These are phyloP conservation scores for Rubus idaeus DNA, from an alignment of 306 rosid species.

Conservation along the genomic window DNA sequence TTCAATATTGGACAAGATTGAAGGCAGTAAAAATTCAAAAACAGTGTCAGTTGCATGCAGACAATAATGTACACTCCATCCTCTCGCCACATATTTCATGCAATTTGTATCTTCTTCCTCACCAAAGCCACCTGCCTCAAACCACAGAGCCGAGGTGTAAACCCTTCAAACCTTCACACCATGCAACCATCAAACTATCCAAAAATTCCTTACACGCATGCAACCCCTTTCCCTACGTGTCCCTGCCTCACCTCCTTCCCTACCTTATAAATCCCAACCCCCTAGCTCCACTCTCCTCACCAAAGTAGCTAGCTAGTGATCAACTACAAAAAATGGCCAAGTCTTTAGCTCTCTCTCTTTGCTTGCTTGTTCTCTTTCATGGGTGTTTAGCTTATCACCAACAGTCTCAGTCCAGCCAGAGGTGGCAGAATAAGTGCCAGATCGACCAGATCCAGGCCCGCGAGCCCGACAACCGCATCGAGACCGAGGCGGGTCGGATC, in stretches of 20 bases:
- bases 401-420: not conserved
- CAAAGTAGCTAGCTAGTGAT: not conserved
- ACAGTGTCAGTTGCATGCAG: not conserved
- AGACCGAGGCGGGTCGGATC: slow-evolving; percentile 44
- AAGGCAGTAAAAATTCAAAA: not conserved
- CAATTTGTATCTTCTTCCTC: not conserved
- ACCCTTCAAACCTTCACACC: not conserved
- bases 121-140: slow-evolving; percentile 16
- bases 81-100: not conserved
- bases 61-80: not conserved
- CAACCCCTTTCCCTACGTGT: too few relatives aligned
- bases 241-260: not conserved
- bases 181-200: slow-evolving; percentile 28
- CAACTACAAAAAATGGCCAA: slow-evolving; percentile 33
- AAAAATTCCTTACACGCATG: slow-evolving; percentile 5
- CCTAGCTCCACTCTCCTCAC: slow-evolving; percentile 18
- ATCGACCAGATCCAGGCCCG: slow-evolving; percentile 33
- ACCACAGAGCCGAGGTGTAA: slow-evolving; percentile 17
- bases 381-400: slow-evolving; percentile 30
- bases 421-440: slow-evolving; percentile 26
- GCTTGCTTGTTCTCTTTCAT: slow-evolving; percentile 39
- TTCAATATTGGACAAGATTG: too few relatives aligned
- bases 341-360: slow-evolving; percentile 36
- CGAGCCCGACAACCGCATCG: slow-evolving; percentile 37
- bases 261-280: slow-evolving; percentile 20